Conservation (phyloP, 2,329 filamentous ascomycete genomes). For the Amylocarpus encephaloides region DNA sequence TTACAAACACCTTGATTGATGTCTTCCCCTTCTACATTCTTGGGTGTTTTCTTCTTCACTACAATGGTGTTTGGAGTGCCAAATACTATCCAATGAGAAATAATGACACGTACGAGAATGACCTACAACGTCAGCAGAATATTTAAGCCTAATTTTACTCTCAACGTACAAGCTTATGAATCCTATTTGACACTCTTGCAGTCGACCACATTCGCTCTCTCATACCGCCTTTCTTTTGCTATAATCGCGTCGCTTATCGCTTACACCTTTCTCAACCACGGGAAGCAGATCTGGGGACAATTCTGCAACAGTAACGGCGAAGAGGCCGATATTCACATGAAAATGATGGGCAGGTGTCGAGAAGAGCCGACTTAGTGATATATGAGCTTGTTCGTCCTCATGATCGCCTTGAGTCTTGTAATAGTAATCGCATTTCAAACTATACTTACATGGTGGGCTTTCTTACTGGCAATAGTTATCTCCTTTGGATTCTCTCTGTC, state of each 20-base stretch:
- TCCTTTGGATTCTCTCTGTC: conserved; percentile 59
- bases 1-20: conserved; percentile 65
- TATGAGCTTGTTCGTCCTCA: conserved; percentile 10
- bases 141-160: conserved; percentile 52
- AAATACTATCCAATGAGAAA: conserved; percentile 64
- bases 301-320: conserved; percentile 3
- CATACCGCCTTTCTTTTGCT: conserved; percentile 67
- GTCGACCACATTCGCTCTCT: conserved; percentile 64
- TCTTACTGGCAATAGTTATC: conserved; percentile 59
- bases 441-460: conserved; percentile 55
- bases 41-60: conserved; percentile 58
- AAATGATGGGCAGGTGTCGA: conserved; percentile 9
- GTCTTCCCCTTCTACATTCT: conserved; percentile 57
- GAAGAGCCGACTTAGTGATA: conserved; percentile 12
- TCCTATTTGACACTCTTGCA: conserved; percentile 67
- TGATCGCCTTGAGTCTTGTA: conserved; percentile 9
- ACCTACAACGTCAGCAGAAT: conserved; percentile 60
- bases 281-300: conserved; percentile 54
- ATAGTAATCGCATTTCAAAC: conserved; percentile 57
- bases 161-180: conserved; percentile 59
- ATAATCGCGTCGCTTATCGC: conserved; percentile 62
- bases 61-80: conserved; percentile 57
- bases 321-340: conserved; percentile 10
- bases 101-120: conserved; percentile 58
- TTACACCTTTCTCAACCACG: conserved; percentile 61